Evolutionary conservation across 169 alveolate genomes (phyloP).

Genomic region (Cyclospora cayetanensis): DNA sequence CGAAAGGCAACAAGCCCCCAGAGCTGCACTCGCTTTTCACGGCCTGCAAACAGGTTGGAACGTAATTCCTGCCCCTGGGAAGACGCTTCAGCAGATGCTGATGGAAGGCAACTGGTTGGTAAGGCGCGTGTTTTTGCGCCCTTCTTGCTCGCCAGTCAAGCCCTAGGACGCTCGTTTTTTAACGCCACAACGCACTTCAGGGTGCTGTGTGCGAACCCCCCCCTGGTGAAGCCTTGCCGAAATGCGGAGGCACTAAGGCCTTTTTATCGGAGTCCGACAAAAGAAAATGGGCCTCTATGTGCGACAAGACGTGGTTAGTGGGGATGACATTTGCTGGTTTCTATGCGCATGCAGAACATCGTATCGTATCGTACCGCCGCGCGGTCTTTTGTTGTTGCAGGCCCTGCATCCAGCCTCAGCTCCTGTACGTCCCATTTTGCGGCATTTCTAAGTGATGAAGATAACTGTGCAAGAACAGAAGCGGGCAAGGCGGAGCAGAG

Average conservation of each 20-base stretch:
- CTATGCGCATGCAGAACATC: background rate
- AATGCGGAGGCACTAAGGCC: background rate
- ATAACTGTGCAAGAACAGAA: background rate
- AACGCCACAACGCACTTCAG: background rate
- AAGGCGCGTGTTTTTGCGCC: background rate
- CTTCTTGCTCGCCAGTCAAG: background rate
- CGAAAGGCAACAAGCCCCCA: background rate
- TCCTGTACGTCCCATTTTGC: background rate
- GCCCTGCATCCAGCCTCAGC: slow-evolving; percentile 50
- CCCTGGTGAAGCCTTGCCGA: background rate
- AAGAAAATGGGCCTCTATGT: slow-evolving; percentile 51
- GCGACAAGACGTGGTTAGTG: slow-evolving; percentile 43
- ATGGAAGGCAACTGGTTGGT: background rate
- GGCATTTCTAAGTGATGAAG: background rate
- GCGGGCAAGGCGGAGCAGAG: background rate
- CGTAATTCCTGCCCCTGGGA: background rate
- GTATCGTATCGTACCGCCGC: background rate
- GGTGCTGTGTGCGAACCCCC: slow-evolving; percentile 57
- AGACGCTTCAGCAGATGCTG: background rate
- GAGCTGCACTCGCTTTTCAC: background rate
- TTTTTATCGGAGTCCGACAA: slow-evolving; percentile 54
- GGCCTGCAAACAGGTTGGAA: slow-evolving; percentile 40
- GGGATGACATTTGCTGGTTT: background rate
- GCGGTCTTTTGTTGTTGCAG: background rate
- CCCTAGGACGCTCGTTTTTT: background rate